Conservation (phyloP, 164 flowering plant genomes). For the Dillenia turbinata region DNA sequence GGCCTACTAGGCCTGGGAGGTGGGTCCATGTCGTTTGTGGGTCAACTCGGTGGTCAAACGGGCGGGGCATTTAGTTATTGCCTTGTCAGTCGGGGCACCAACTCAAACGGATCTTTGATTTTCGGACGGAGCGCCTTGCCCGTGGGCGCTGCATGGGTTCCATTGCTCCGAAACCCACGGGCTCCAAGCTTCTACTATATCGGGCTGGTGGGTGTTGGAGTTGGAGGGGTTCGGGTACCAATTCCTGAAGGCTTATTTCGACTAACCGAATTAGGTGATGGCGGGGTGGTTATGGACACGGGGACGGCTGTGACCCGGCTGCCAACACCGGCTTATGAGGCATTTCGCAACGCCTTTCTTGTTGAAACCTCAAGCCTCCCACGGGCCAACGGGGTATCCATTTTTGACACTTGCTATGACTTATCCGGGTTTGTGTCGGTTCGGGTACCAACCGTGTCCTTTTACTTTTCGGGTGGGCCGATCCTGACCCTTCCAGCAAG, state of each 20-base stretch:
- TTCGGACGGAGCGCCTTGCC: conserved; percentile 71
- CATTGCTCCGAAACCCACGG: conserved; percentile 57
- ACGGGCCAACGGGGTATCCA: conserved; percentile 50
- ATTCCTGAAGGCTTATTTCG: conserved; percentile 47
- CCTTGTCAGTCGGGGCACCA: conserved; percentile 64
- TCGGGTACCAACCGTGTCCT: conserved; percentile 86
- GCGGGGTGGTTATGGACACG: conserved; percentile 90
- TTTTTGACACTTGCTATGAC: conserved; percentile 87
- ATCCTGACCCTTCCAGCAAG: conserved; percentile 73
- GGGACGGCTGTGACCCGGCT: conserved; percentile 92
- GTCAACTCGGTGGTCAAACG: conserved; percentile 73
- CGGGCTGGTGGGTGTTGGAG: conserved; percentile 77
- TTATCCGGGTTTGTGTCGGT: conserved; percentile 56
- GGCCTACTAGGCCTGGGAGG: conserved; percentile 87
- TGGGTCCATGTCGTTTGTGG: conserved; percentile 77
- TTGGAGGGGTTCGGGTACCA: conserved; percentile 57
- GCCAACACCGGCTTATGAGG: conserved; percentile 53
- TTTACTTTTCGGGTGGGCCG: conserved; percentile 74
- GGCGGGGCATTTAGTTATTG: conserved; percentile 84
- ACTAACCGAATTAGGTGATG: conserved; percentile 45
- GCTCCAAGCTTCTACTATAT: conserved; percentile 75
- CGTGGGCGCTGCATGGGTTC: conserved; percentile 72
- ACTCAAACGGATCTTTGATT: conserved; percentile 46
- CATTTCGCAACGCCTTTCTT: conserved; percentile 59
- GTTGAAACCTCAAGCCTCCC: conserved; percentile 53